phyloP scores from a whole-genome alignment of 331 rosid species.

The Cydonia oblonga region DNA sequence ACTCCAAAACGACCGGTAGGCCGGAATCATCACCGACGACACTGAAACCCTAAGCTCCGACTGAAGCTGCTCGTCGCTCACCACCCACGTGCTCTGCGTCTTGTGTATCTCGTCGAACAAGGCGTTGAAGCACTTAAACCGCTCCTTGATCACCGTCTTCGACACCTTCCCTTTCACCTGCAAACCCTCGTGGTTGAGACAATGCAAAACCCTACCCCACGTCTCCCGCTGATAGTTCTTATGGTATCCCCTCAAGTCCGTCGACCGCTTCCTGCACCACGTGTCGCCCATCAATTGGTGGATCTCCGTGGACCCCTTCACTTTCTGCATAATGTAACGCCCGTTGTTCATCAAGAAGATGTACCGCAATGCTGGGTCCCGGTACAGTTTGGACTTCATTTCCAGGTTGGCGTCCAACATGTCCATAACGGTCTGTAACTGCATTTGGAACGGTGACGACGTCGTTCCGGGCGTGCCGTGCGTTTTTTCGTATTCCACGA shows the following conservation, averaged over 20 bases:
- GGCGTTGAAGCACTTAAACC: conserved; percentile 51
- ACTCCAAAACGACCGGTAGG: conserved; percentile 57
- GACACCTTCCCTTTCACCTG: conserved; percentile 37
- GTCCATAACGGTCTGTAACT: conserved; percentile 38
- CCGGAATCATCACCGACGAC: conserved; percentile 65
- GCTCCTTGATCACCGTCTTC: conserved; percentile 50
- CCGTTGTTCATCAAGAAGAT: conserved; percentile 80
- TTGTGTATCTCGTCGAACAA: conserved; percentile 19
- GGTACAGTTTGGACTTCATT: conserved; percentile 46
- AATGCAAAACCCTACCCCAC: conserved; percentile 52
- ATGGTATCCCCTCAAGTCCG: conserved; percentile 44
- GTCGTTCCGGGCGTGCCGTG: conserved; percentile 5
- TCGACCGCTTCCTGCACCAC: conserved; percentile 55
- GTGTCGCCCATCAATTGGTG: conserved; percentile 54
- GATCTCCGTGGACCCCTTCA: conserved; percentile 50
- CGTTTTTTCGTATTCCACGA: conserved; percentile 12
- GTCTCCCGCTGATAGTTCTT: conserved; percentile 67
- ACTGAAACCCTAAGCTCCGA: conserved; percentile 67
- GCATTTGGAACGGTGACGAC: conserved; percentile 32
- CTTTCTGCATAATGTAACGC: conserved; percentile 63
- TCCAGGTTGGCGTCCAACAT: conserved; percentile 48
- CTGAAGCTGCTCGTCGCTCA: conserved; percentile 65
- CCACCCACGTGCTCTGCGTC: conserved; percentile 65
- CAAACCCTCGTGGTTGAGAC: conserved; percentile 50
- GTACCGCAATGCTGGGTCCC: conserved; percentile 33